Conservation (phyloP, 768 basidiomycete species). For the Lactifluus volemus region DNA sequence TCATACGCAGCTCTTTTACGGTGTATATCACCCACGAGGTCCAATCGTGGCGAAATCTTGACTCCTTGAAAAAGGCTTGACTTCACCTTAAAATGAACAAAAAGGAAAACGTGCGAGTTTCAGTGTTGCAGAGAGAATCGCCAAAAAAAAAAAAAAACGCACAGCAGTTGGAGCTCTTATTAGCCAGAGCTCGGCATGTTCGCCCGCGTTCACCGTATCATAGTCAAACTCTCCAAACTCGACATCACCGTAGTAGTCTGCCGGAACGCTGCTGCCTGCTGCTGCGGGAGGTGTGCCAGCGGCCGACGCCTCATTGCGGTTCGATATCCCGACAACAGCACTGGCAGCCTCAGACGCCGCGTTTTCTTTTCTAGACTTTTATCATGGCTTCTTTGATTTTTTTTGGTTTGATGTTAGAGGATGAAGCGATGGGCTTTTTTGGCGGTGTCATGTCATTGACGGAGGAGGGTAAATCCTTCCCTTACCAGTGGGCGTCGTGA, state of each 20-base stretch:
- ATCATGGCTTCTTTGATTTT: background rate
- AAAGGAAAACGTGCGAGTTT: background rate
- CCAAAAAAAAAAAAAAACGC: background rate
- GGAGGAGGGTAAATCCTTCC: too few species aligned
- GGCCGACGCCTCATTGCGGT: background rate
- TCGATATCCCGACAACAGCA: background rate
- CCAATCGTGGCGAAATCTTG: background rate
- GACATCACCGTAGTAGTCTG: background rate
- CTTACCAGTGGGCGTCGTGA: too few species aligned
- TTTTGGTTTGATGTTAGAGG: too few species aligned
- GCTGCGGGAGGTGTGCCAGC: background rate
- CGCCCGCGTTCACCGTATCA: constrained; percentile 15
- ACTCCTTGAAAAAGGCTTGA: constrained; percentile 3
- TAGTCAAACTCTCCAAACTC: constrained; percentile 20
- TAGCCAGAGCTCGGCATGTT: constrained; percentile 19
- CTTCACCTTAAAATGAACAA: constrained; percentile 2
- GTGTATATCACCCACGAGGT: constrained; percentile 8
- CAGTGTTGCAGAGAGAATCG: background rate
- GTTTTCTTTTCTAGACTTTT: background rate
- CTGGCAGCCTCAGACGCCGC: background rate
- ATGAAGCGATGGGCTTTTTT: too few species aligned
- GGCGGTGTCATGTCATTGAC: too few species aligned
- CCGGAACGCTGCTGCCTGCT: background rate
- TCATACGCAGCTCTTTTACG: constrained; percentile 14
- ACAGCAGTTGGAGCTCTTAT: constrained; percentile 13